Conservation (phyloP, 768 basidiomycete genomes). For the Auricularia heimuer region DNA sequence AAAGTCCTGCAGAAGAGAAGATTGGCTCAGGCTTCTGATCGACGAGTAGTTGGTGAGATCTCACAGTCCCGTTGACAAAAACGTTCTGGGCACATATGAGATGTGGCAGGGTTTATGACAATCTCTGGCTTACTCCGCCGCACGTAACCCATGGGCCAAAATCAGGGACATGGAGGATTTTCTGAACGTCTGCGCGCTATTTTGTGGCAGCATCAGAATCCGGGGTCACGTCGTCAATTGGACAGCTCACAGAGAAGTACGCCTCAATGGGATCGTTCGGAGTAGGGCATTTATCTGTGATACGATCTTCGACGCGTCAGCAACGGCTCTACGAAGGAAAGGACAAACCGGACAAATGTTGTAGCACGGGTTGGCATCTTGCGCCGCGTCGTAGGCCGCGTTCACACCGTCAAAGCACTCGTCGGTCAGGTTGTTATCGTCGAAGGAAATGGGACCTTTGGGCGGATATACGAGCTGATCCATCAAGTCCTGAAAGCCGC, state of each 20-base stretch:
- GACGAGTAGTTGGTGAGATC: too few species aligned
- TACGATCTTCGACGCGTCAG: neutral
- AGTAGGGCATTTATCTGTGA: constrained; percentile 1
- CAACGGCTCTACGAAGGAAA: neutral
- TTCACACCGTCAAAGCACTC: neutral
- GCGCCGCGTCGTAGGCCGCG: neutral
- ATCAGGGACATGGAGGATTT: neutral
- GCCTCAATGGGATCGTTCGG: neutral
- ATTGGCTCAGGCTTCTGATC: too few species aligned
- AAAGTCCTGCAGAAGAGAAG: too few species aligned
- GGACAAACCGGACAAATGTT: neutral
- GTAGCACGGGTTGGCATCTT: neutral
- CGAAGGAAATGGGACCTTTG: neutral
- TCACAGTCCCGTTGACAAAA: too few species aligned
- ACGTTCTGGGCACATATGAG: too few species aligned
- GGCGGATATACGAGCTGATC: neutral
- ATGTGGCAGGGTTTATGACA: too few species aligned
- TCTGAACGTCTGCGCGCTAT: constrained; percentile 5
- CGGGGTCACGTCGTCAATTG: too few species aligned
- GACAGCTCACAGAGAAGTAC: neutral
- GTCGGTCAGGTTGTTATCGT: neutral
- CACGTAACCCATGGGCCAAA: neutral
- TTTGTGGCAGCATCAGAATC: too few species aligned
- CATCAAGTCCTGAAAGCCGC: neutral
- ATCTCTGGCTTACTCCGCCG: neutral